phyloP scores from a whole-genome alignment of 495 filamentous ascomycete species.

The Neurospora africana region DNA sequence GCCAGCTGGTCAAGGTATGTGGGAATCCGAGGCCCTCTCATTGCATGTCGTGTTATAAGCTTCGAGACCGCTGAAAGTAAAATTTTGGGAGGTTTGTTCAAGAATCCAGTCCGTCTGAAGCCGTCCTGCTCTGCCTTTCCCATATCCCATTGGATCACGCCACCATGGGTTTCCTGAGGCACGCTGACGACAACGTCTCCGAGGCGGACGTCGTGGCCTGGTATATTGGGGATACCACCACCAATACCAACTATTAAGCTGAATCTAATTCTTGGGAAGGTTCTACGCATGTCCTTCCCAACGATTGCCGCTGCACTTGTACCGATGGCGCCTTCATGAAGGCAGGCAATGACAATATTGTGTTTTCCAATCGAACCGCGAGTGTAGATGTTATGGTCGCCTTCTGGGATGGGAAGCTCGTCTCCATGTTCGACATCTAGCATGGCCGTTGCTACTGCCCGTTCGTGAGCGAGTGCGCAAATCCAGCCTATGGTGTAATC shows the following conservation, averaged over 20 bases:
- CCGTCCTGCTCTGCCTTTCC: background rate
- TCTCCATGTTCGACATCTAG: background rate
- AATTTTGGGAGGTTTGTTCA: background rate
- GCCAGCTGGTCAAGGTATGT: background rate
- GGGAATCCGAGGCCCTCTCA: no score
- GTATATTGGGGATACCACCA: background rate
- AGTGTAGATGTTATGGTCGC: no score
- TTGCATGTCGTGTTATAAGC: background rate
- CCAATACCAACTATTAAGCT: background rate
- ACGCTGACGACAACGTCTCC: background rate
- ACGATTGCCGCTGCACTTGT: background rate
- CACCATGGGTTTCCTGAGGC: fast-evolving
- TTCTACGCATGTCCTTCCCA: no score
- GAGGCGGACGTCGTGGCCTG: background rate
- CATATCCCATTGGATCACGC: background rate
- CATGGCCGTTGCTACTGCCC: background rate
- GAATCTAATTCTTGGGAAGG: no score
- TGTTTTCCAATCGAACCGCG: background rate
- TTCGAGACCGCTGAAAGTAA: background rate
- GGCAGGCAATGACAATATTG: background rate
- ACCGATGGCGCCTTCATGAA: background rate
- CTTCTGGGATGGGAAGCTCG: no score
- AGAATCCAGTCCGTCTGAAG: background rate
- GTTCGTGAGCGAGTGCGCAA: background rate
- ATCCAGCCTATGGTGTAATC: background rate